Conservation (phyloP, 164 flowering plant species). For the Platanus orientalis region DNA sequence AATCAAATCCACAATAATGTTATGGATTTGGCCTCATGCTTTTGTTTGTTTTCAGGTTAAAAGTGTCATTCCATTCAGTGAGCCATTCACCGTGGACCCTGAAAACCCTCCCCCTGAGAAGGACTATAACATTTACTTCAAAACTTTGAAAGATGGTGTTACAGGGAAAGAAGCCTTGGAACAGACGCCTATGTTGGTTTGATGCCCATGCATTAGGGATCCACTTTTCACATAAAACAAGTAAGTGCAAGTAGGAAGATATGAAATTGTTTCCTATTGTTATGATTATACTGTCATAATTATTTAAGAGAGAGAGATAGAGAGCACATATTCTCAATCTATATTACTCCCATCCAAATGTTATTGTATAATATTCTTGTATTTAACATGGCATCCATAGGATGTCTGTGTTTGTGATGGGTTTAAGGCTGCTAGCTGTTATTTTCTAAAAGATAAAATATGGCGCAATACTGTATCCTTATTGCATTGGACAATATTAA, state of each 20-base stretch:
- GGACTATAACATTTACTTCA: constrained; percentile 73
- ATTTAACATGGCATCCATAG: neutral
- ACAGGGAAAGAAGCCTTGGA: constrained; percentile 82
- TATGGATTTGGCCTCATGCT: neutral
- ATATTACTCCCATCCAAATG: neutral
- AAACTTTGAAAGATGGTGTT: constrained; percentile 79
- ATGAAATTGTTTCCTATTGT: too few species aligned
- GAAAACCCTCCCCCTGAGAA: constrained; percentile 92
- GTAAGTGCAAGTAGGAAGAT: neutral
- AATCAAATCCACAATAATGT: neutral
- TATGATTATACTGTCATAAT: neutral
- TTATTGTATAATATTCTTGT: neutral
- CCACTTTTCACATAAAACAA: neutral
- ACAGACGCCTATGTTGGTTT: constrained; percentile 46
- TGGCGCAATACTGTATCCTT: neutral
- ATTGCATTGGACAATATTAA: neutral
- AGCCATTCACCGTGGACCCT: constrained; percentile 82
- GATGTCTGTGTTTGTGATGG: too few species aligned
- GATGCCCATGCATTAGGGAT: constrained; percentile 13
- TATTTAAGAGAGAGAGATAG: neutral
- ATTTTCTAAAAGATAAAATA: neutral
- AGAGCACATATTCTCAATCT: neutral
- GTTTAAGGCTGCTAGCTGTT: neutral
- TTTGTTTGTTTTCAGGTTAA: constrained; percentile 57
- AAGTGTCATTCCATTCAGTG: constrained; percentile 83